Conservation (phyloP, 2,329 filamentous ascomycete species). For the Xylariaceae sp. region DNA sequence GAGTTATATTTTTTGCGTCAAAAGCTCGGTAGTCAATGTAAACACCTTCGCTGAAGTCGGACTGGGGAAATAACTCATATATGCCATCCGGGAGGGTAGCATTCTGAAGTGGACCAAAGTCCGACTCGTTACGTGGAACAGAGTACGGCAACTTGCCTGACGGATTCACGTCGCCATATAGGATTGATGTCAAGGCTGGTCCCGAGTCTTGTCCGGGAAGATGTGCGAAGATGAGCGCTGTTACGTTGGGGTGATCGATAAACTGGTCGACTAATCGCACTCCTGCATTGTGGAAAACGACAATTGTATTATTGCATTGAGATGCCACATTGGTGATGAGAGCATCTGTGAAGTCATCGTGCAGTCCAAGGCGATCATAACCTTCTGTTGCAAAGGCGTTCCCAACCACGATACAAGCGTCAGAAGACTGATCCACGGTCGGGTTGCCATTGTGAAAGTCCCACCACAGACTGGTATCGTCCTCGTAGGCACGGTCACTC, state of each 20-base stretch:
- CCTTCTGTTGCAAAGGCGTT: slow-evolving; percentile 68
- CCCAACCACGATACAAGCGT: slow-evolving; percentile 63
- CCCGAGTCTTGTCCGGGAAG: slow-evolving; percentile 60
- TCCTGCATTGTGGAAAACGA: slow-evolving; percentile 66
- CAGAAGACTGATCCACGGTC: slow-evolving; percentile 43
- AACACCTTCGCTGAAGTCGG: slow-evolving; percentile 58
- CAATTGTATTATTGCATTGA: slow-evolving; percentile 60
- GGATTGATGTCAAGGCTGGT: slow-evolving; percentile 71
- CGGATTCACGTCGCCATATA: slow-evolving; percentile 63
- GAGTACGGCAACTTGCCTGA: slow-evolving; percentile 55
- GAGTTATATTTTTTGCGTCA: slow-evolving; percentile 57
- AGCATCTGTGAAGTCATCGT: slow-evolving; percentile 60
- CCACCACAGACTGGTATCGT: slow-evolving; percentile 50
- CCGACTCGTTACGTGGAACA: slow-evolving; percentile 49
- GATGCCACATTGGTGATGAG: slow-evolving; percentile 53
- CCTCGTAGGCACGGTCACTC: slow-evolving; percentile 45
- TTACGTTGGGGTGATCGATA: slow-evolving; percentile 69
- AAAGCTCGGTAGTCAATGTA: slow-evolving; percentile 70
- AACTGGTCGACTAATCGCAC: slow-evolving; percentile 61
- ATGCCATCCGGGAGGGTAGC: slow-evolving; percentile 48
- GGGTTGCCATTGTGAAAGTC: slow-evolving; percentile 48
- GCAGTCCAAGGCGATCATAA: slow-evolving; percentile 56
- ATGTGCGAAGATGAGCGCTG: slow-evolving; percentile 65
- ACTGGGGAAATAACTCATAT: slow-evolving; percentile 35
- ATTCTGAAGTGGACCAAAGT: slow-evolving; percentile 46